Conservation (phyloP, 1,284 basidiomycete species). For the Boletus smithii region DNA sequence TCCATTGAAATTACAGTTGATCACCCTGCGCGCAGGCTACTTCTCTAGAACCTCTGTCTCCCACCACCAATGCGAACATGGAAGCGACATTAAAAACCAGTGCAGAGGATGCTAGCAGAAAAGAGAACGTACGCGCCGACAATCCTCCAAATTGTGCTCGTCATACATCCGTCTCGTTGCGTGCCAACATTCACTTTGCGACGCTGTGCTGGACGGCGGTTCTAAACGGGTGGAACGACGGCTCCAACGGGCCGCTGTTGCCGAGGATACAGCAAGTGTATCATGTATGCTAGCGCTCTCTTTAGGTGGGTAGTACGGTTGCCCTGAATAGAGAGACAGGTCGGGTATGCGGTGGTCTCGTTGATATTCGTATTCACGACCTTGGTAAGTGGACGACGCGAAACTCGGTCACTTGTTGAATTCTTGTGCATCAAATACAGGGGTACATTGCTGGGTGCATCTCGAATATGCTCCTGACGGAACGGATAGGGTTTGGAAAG, state of each 20-base stretch:
- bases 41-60: background rate
- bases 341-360: conserved; percentile 20
- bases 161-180: background rate
- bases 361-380: conserved; percentile 25
- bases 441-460: conserved; percentile 21
- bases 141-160: background rate
- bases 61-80: background rate
- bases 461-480: conserved; percentile 14
- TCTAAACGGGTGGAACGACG: conserved; percentile 25
- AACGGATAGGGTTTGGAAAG: conserved; percentile 22
- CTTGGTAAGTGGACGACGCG: conserved; percentile 11
- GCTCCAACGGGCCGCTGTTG: conserved; percentile 20
- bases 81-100: background rate
- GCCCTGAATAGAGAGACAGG: conserved; percentile 4
- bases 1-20: background rate
- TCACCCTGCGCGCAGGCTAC: background rate
- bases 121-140: background rate
- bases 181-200: conserved; percentile 18
- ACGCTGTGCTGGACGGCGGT: conserved; percentile 18
- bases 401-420: background rate
- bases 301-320: background rate
- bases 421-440: conserved; percentile 5
- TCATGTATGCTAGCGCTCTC: conserved; percentile 4
- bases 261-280: conserved; percentile 22
- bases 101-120: background rate